A percentile compares a stretch with the other conserved stretches of the same genome.
Conservation (phyloP, 2,329 filamentous ascomycete genomes). For the Cladosporium sp. region DNA sequence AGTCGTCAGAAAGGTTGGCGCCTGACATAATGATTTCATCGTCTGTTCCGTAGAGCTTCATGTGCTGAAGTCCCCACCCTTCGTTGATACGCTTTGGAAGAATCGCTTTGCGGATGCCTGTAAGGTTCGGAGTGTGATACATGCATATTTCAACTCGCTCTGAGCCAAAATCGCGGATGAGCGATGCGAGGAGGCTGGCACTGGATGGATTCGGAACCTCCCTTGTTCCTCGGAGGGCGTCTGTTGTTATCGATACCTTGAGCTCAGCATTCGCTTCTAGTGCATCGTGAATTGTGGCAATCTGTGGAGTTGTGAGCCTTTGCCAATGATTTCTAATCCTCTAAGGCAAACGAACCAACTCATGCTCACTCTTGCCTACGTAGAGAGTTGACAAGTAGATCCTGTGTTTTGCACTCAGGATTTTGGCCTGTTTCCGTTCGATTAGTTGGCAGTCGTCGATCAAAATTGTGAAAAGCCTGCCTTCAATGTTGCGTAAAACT, state of each 20-base stretch:
- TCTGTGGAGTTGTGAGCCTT: constrained; percentile 39
- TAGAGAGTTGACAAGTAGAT: constrained; percentile 96
- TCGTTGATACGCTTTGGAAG: constrained; percentile 91
- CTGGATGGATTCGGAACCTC: constrained; percentile 81
- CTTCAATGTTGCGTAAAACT: constrained; percentile 90
- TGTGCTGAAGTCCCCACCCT: constrained; percentile 96
- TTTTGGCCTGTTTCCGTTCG: constrained; percentile 58
- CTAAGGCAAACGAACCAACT: constrained; percentile 52
- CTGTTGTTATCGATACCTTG: constrained; percentile 81
- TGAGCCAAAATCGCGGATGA: constrained; percentile 77
- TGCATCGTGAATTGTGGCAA: constrained; percentile 69
- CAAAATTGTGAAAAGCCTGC: constrained; percentile 38
- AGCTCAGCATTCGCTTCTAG: constrained; percentile 68
- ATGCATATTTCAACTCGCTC: constrained; percentile 87
- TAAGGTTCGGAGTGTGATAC: constrained; percentile 97
- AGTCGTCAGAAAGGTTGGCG: constrained; percentile 88
- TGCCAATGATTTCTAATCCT: neutral
- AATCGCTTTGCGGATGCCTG: constrained; percentile 73
- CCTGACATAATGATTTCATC: constrained; percentile 93
- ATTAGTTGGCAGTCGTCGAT: neutral
- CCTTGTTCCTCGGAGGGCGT: constrained; percentile 82
- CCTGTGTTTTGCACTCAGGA: constrained; percentile 66
- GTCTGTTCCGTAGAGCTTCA: constrained; percentile 96
- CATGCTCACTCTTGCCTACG: constrained; percentile 86
- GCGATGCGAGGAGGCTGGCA: constrained; percentile 76